Percentiles rank a stretch among this genome's conserved stretches.
Evolutionary conservation across 73 alveolate genomes (phyloP).

Genomic region (Symbiodinium natans): DNA sequence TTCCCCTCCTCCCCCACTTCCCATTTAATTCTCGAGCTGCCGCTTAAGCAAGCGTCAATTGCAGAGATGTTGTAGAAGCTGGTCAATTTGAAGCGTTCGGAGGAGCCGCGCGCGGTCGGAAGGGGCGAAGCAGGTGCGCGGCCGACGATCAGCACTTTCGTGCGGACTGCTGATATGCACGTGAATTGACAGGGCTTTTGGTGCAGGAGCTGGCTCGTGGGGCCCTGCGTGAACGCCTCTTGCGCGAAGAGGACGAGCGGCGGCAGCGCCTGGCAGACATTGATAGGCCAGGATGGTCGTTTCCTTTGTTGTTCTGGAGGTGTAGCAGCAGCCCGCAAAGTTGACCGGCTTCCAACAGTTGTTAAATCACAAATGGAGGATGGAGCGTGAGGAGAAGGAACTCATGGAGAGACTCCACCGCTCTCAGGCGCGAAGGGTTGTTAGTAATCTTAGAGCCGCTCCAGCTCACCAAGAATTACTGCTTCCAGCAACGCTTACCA

Average conservation of each 20-base stretch:
- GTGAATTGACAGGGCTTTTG: no score
- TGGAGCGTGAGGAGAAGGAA: constrained; percentile 81
- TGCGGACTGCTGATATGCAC: no score
- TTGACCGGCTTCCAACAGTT: no score
- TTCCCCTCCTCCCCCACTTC: no score
- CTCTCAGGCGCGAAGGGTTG: constrained; percentile 22
- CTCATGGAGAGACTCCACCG: constrained; percentile 67
- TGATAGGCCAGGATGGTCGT: neutral
- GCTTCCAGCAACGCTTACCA: no score
- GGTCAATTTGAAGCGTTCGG: neutral
- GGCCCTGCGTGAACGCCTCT: constrained; percentile 60
- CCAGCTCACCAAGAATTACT: no score
- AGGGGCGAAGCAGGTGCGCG: constrained; percentile 22
- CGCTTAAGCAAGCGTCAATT: neutral
- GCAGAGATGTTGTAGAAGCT: neutral
- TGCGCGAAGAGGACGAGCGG: constrained; percentile 83
- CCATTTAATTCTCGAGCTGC: neutral
- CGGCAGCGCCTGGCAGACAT: constrained; percentile 31
- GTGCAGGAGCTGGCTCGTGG: constrained; percentile 57
- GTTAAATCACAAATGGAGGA: no score
- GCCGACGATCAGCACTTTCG: no score
- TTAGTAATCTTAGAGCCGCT: no score
- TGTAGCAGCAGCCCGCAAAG: no score
- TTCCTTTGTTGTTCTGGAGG: no score
- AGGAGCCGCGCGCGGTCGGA: constrained; percentile 15